phyloP scores from a whole-genome alignment of 305 asterid species.

The Fraxinus greggii region DNA sequence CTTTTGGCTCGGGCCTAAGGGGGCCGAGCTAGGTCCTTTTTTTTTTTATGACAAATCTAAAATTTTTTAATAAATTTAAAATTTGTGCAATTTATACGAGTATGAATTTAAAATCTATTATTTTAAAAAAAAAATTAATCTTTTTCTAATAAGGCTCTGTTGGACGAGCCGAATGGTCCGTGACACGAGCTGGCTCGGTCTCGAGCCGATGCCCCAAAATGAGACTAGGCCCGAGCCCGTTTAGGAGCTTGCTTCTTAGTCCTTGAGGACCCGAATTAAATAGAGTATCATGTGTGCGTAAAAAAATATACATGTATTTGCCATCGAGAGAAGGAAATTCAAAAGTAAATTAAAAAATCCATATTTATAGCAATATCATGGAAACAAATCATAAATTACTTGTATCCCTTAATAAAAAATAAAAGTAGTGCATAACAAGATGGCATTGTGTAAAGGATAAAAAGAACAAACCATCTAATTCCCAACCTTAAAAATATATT shows the following conservation, averaged over 20 bases:
- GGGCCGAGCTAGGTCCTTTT: no score
- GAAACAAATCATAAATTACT: conserved; percentile 14
- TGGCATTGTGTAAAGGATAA: conserved; percentile 21
- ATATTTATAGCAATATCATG: not conserved
- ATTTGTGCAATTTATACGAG: no score
- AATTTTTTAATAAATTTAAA: no score
- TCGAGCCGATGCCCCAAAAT: no score
- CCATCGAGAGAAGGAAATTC: not conserved
- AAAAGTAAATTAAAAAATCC: not conserved
- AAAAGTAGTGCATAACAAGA: conserved; percentile 21
- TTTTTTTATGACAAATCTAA: no score
- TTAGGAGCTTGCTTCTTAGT: not conserved
- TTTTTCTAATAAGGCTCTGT: no score
- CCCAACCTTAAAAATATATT: conserved; percentile 25
- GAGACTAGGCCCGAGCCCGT: no score
- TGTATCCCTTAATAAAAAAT: not conserved
- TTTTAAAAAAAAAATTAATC: no score
- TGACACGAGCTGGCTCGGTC: no score
- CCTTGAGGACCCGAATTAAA: not conserved
- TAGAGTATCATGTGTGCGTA: not conserved
- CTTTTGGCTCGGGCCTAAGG: no score
- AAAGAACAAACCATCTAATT: conserved; percentile 23
- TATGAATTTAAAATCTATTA: no score
- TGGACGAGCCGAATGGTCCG: no score
- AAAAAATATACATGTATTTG: not conserved